phyloP scores from a whole-genome alignment of 2,329 filamentous ascomycete species.

The Cytospora piceicola region DNA sequence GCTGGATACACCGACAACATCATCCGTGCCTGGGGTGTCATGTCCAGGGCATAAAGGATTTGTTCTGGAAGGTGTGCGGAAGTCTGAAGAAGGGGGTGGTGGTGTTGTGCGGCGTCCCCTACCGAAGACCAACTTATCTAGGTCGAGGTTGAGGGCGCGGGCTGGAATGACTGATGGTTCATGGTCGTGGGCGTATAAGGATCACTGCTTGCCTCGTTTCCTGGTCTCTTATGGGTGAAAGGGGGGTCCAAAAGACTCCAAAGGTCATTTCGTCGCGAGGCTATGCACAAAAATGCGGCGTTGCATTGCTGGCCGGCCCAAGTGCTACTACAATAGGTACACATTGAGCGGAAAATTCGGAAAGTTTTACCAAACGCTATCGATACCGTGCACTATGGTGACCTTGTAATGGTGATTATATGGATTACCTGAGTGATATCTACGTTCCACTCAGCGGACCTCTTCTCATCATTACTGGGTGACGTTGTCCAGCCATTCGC shows the following conservation, averaged over 20 bases:
- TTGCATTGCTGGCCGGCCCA: slow-evolving; percentile 28
- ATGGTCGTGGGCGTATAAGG: slow-evolving; percentile 42
- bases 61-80: slow-evolving; percentile 18
- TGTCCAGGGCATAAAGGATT: slow-evolving; percentile 78
- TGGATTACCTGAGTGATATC: background rate
- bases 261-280: slow-evolving; percentile 28
- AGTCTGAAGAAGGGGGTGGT: slow-evolving; percentile 16
- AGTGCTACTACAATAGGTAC: slow-evolving; percentile 25
- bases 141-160: slow-evolving; percentile 22
- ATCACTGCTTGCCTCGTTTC: slow-evolving; percentile 41
- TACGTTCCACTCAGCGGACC: too few relatives aligned
- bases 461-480: too few relatives aligned
- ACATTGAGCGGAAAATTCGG: slow-evolving; percentile 29
- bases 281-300: slow-evolving; percentile 24
- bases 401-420: background rate
- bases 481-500: too few relatives aligned
- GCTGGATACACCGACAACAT: slow-evolving; percentile 99
- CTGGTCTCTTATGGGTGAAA: slow-evolving; percentile 39
- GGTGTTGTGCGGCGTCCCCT: slow-evolving; percentile 32
- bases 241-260: slow-evolving; percentile 34
- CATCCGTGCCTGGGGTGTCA: slow-evolving; percentile 97
- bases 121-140: slow-evolving; percentile 26
- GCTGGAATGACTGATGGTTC: slow-evolving; percentile 33
- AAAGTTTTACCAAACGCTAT: slow-evolving; percentile 16
- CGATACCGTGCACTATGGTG: background rate